Conservation (phyloP, 2,329 filamentous ascomycete species). For the Colletotrichum cordylinicola region DNA sequence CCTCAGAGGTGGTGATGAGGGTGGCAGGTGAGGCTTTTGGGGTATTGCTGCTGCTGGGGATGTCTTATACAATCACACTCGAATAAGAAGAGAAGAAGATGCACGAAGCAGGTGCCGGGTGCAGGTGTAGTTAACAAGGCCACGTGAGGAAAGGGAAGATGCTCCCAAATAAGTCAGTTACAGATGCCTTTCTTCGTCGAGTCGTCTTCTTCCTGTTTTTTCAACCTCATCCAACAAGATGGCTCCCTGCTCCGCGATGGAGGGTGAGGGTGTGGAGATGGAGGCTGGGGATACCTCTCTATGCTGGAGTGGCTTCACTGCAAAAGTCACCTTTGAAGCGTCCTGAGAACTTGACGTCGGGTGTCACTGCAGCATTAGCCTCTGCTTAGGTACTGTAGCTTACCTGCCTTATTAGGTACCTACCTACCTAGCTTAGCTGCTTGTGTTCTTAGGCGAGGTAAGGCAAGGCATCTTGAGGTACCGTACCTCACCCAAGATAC, state of each 20-base stretch:
- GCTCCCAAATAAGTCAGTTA: not conserved
- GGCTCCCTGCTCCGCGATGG: not conserved
- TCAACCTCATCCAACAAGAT: not conserved
- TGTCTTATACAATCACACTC: slow-evolving; percentile 2
- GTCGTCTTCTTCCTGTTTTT: not conserved
- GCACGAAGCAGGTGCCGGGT: not conserved
- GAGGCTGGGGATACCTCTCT: not conserved
- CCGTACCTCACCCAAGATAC: not conserved
- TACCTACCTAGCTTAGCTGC: not conserved
- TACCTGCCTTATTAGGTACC: not conserved
- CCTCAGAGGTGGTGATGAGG: not conserved
- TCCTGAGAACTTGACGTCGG: not conserved
- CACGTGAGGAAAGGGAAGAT: not conserved
- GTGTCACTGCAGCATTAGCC: not conserved
- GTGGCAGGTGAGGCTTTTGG: slow-evolving; percentile 7
- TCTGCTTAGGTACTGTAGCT: not conserved
- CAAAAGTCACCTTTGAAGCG: not conserved
- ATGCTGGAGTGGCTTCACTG: not conserved
- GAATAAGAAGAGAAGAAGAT: not conserved
- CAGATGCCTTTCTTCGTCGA: not conserved
- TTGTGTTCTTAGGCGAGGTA: not conserved
- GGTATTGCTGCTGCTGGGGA: not conserved
- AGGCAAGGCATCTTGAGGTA: not conserved
- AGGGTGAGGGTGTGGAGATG: not conserved
- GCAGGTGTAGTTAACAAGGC: not conserved